These are phyloP conservation scores for Talaromyces albobiverticillius DNA, from an alignment of 2,329 filamentous ascomycete genomes.

Conservation along the genomic window DNA sequence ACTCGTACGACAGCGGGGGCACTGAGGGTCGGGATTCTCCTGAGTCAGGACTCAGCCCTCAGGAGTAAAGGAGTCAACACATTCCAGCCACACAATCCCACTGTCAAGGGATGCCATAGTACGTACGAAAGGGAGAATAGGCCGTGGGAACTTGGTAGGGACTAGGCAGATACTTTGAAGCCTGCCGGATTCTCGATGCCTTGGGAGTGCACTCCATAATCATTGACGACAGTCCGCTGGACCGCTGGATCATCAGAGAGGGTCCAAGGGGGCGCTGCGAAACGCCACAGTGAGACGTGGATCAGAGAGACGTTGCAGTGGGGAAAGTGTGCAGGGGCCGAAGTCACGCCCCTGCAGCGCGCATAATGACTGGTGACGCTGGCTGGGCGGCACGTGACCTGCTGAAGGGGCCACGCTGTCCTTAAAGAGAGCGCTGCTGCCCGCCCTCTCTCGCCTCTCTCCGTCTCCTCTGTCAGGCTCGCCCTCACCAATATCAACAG, in stretches of 20 bases:
- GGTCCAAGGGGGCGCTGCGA: too few relatives aligned
- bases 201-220: too few relatives aligned
- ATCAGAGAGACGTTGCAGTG: not conserved
- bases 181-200: too few relatives aligned
- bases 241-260: too few relatives aligned
- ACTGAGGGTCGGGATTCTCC: too few relatives aligned
- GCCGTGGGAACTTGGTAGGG: too few relatives aligned
- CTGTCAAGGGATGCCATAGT: too few relatives aligned
- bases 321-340: not conserved
- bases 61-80: too few relatives aligned
- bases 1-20: not conserved
- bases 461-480: constrained; percentile 11
- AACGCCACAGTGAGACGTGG: not conserved
- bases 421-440: constrained; percentile 32
- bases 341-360: not conserved
- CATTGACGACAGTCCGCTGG: too few relatives aligned
- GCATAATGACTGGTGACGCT: not conserved
- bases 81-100: not conserved
- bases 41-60: not conserved
- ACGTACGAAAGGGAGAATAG: too few relatives aligned
- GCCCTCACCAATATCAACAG: constrained; percentile 11
- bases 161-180: too few relatives aligned
- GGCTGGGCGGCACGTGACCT: not conserved
- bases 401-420: constrained; percentile 36
- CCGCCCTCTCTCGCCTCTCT: constrained; percentile 17